These are phyloP conservation scores for Phytophthora gonapodyides DNA, from an alignment of 352 stramenopile species.

Conservation along the genomic window DNA sequence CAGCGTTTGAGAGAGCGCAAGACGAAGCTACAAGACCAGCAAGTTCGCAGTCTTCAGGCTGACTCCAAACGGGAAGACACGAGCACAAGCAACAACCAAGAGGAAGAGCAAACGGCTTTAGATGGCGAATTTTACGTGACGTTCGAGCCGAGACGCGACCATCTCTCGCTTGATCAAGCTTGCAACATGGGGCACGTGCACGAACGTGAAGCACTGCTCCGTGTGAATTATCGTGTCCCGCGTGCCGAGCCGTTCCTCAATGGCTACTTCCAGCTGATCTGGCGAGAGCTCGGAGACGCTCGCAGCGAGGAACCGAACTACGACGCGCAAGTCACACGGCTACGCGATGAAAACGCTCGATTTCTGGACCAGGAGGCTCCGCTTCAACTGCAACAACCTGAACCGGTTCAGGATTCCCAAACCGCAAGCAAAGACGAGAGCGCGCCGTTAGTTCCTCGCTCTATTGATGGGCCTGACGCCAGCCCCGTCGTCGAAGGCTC, in stretches of 20 bases:
- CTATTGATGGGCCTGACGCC: conserved; percentile 33
- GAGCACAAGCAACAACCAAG: conserved; percentile 11
- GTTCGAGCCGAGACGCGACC: conserved; percentile 50
- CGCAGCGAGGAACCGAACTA: conserved; percentile 63
- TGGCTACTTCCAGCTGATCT: conserved; percentile 77
- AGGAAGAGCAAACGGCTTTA: conserved; percentile 4
- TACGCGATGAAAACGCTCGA: conserved; percentile 44
- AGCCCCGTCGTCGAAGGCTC: conserved; percentile 39
- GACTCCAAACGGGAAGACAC: conserved; percentile 3
- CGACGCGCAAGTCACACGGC: conserved; percentile 36
- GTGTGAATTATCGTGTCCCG: conserved; percentile 54
- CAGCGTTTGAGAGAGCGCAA: conserved; percentile 47
- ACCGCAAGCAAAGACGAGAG: neutral
- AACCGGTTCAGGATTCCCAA: conserved; percentile 5
- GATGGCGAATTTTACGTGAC: conserved; percentile 40
- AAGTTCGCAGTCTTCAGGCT: conserved; percentile 10
- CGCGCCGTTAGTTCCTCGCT: neutral
- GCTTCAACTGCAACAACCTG: conserved; percentile 30
- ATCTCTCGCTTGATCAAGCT: conserved; percentile 32
- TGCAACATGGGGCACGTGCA: conserved; percentile 47
- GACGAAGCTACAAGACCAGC: conserved; percentile 27
- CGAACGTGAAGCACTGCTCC: conserved; percentile 39
- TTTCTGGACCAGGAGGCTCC: conserved; percentile 24
- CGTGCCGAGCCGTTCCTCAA: conserved; percentile 45
- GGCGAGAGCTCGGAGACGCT: conserved; percentile 47